Evolutionary conservation across 768 basidiomycete species (phyloP).

Genomic region (Royoungia palumana): DNA sequence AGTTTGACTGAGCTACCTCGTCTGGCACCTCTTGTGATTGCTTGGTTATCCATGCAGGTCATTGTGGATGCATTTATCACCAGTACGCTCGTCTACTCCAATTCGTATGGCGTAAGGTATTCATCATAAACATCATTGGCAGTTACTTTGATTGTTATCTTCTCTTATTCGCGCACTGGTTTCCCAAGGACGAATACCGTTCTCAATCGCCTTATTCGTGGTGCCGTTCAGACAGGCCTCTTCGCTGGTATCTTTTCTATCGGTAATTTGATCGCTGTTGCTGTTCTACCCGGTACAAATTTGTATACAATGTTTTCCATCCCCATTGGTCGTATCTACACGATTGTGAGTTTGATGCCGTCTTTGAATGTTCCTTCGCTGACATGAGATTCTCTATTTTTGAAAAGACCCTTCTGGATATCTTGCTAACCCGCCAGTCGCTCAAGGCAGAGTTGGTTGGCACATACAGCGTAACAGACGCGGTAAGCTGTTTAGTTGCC

Average conservation of each 20-base stretch:
- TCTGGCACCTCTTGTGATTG: conserved; percentile 39
- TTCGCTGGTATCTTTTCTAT: conserved; percentile 50
- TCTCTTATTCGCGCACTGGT: conserved; percentile 43
- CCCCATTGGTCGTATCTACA: conserved; percentile 40
- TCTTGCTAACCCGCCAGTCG: background rate
- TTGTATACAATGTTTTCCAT: conserved; percentile 38
- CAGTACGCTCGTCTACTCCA: conserved; percentile 21
- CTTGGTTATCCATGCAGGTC: conserved; percentile 48
- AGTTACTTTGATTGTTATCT: conserved; percentile 25
- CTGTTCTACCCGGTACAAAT: conserved; percentile 28
- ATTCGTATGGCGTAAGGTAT: background rate
- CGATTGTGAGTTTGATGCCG: conserved; percentile 37
- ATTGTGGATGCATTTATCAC: conserved; percentile 42
- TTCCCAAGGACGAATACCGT: conserved; percentile 49
- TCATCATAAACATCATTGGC: no score
- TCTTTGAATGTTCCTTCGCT: background rate
- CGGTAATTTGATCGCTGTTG: conserved; percentile 42
- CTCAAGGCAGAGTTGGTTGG: no score
- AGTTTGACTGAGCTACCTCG: conserved; percentile 42
- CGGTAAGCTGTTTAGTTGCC: no score
- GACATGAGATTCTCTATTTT: background rate
- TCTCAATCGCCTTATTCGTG: conserved; percentile 51
- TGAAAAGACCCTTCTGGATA: conserved; percentile 1
- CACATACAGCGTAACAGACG: no score
- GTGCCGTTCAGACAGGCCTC: conserved; percentile 51